Evolutionary conservation across 768 basidiomycete genomes (phyloP).

Genomic region (Guyanaporus albipodus): DNA sequence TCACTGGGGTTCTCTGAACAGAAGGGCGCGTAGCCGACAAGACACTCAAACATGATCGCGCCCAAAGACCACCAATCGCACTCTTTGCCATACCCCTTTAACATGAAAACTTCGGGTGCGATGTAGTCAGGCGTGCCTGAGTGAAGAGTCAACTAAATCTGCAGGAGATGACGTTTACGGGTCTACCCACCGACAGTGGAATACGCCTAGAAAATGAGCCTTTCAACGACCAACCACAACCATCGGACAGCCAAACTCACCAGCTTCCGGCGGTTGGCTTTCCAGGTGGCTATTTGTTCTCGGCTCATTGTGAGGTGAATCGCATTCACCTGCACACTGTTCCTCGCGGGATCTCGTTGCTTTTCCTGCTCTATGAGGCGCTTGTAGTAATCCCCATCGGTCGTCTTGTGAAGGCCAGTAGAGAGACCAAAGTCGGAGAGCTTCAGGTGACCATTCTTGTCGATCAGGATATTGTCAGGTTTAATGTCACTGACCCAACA

Average conservation of each 20-base stretch:
- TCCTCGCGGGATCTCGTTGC: slow-evolving; percentile 64
- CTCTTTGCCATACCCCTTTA: slow-evolving; percentile 97
- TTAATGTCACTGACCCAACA: slow-evolving; percentile 80
- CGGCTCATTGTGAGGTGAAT: slow-evolving; percentile 97
- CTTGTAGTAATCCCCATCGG: slow-evolving; percentile 93
- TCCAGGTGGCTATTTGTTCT: slow-evolving; percentile 98
- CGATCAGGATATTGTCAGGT: slow-evolving; percentile 98
- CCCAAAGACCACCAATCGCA: slow-evolving; percentile 99
- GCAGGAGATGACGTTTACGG: neutral
- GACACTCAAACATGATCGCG: slow-evolving; percentile 98
- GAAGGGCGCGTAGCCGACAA: slow-evolving; percentile 97
- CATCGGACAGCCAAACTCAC: slow-evolving; percentile 38
- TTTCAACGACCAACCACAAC: slow-evolving; percentile 2
- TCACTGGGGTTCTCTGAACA: slow-evolving; percentile 96
- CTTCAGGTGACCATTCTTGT: slow-evolving; percentile 95
- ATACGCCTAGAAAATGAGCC: slow-evolving; percentile 62
- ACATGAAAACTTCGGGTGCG: slow-evolving; percentile 94
- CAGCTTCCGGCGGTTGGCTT: slow-evolving; percentile 94
- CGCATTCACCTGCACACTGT: slow-evolving; percentile 96
- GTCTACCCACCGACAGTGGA: slow-evolving; percentile 64
- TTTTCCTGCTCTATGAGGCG: slow-evolving; percentile 79
- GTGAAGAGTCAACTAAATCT: slow-evolving; percentile 1
- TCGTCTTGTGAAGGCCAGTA: slow-evolving; percentile 94
- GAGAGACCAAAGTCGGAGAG: slow-evolving; percentile 98
- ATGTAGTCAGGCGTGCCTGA: slow-evolving; percentile 56